These are phyloP conservation scores for Stipa capillata DNA, from an alignment of 176 grass and related monocot species.

Conservation along the genomic window DNA sequence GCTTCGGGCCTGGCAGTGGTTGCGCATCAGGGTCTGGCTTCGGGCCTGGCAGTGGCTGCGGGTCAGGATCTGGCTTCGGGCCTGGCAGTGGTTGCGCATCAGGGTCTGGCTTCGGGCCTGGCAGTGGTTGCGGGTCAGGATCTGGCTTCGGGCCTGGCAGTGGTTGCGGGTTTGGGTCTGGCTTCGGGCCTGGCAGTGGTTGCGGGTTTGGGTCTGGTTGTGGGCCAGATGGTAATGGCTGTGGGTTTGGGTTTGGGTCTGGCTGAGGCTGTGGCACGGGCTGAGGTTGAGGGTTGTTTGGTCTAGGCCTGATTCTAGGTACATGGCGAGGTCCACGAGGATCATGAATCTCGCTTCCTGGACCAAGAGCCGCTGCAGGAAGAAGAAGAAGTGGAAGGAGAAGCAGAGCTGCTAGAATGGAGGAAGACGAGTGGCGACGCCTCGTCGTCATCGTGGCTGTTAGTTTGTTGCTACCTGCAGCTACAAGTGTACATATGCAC, in stretches of 20 bases:
- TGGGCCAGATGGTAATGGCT: neutral
- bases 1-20: accelerated
- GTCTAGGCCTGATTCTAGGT: neutral
- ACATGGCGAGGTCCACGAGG: neutral
- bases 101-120: neutral
- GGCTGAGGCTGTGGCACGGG: neutral
- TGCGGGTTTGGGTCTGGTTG: too few relatives aligned
- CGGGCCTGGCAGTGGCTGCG: neutral
- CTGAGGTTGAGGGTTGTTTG: neutral
- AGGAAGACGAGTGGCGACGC: neutral
- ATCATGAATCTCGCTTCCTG: neutral
- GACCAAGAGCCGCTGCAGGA: neutral
- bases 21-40: neutral
- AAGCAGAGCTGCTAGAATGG: neutral
- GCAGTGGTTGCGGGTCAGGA: accelerated
- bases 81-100: neutral
- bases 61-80: neutral
- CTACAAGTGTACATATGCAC: too few relatives aligned
- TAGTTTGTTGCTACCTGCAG: neutral
- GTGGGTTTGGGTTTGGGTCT: neutral
- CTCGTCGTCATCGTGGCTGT: neutral
- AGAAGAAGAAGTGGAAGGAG: neutral
- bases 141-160: neutral
- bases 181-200: neutral
- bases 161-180: neutral